These are phyloP conservation scores for Penicillium thymicola DNA, from an alignment of 2,329 filamentous ascomycete species.

Conservation along the genomic window DNA sequence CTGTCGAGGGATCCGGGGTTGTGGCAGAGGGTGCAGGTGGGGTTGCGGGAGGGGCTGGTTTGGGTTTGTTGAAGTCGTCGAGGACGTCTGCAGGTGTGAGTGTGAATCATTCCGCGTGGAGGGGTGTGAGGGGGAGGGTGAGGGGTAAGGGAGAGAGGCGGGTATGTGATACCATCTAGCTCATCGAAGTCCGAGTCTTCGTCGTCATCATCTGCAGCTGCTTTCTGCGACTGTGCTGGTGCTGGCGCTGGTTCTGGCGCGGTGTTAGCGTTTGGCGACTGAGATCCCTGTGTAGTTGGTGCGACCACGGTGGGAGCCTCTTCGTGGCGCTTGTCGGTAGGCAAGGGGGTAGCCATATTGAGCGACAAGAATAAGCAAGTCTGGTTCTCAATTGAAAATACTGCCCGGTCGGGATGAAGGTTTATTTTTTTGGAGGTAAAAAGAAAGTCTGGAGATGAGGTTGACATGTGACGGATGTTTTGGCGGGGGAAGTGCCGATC, in stretches of 20 bases:
- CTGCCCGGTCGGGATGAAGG: neutral
- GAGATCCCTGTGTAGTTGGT: neutral
- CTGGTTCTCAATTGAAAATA: neutral
- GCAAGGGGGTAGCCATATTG: neutral
- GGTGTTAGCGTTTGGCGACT: neutral
- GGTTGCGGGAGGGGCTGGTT: conserved; percentile 33
- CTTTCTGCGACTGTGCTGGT: neutral
- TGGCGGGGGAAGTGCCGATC: conserved; percentile 29
- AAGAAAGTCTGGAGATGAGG: conserved; percentile 6
- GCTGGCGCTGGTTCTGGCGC: neutral
- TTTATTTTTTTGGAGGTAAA: neutral
- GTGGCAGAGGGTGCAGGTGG: conserved; percentile 9
- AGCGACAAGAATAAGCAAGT: neutral
- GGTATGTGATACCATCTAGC: conserved; percentile 66
- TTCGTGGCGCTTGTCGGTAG: neutral
- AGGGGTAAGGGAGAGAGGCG: neutral
- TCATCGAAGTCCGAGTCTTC: conserved; percentile 95
- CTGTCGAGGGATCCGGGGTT: conserved; percentile 15
- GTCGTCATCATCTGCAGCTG: conserved; percentile 51
- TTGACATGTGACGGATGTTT: conserved; percentile 25
- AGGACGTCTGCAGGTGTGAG: conserved; percentile 63
- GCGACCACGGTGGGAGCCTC: neutral
- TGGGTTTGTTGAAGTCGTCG: conserved; percentile 74
- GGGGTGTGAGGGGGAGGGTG: neutral
- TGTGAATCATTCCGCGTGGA: neutral